Percentiles rank a stretch among this genome's conserved stretches.
Conservation (phyloP, 352 stramenopile genomes). For the Phytophthora citrophthora region DNA sequence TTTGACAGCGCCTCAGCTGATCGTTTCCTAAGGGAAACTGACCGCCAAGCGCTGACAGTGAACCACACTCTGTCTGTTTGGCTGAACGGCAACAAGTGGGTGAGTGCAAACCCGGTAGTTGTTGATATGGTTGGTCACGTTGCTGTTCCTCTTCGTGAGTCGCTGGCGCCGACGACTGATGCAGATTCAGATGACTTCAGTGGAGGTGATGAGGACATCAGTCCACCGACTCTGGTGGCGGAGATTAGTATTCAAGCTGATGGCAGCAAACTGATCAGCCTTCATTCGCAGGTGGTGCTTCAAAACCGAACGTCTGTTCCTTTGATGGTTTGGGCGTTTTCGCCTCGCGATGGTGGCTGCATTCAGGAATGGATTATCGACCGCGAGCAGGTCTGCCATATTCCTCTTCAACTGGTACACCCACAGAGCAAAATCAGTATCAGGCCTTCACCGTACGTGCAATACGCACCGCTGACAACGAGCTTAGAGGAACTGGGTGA, state of each 20-base stretch:
- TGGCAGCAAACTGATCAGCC: constrained; percentile 87
- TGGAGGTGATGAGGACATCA: constrained; percentile 61
- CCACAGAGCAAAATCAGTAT: constrained; percentile 90
- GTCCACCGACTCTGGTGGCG: constrained; percentile 77
- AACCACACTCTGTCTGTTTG: constrained; percentile 90
- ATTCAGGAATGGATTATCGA: constrained; percentile 88
- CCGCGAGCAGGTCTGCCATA: constrained; percentile 80
- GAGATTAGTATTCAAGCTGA: constrained; percentile 90
- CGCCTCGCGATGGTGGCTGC: constrained; percentile 75
- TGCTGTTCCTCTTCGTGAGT: constrained; percentile 77
- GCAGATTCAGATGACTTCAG: constrained; percentile 39
- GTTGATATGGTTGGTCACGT: constrained; percentile 90
- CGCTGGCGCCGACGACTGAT: constrained; percentile 14
- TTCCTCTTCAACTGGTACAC: constrained; percentile 86
- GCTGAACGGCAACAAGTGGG: constrained; percentile 88
- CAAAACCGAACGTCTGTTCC: constrained; percentile 89
- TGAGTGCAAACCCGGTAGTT: constrained; percentile 85
- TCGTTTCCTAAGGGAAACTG: constrained; percentile 72
- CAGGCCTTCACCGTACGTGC: constrained; percentile 79
- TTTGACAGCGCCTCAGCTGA: constrained; percentile 86
- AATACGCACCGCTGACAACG: constrained; percentile 84
- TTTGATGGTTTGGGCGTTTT: constrained; percentile 90
- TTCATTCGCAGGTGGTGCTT: constrained; percentile 88
- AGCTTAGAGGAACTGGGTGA: constrained; percentile 83
- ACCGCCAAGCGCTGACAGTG: constrained; percentile 79